A percentile compares a stretch with the other conserved stretches of the same genome.
Conservation (phyloP, 768 basidiomycete genomes). For the Crucibulum laeve region DNA sequence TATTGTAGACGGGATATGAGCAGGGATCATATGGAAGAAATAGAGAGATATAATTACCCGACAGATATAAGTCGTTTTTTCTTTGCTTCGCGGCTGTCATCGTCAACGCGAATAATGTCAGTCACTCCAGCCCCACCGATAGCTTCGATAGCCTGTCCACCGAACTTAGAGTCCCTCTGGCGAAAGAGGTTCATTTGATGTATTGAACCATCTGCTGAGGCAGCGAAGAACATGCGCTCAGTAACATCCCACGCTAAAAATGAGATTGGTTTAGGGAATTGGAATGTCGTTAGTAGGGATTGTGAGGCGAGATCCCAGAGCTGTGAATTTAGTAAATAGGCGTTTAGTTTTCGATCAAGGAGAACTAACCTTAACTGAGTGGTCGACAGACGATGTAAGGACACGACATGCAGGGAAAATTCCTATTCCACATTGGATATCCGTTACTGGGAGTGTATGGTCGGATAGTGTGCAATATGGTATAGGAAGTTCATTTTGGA, state of each 20-base stretch:
- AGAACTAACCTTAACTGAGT: constrained; percentile 82
- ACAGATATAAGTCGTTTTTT: constrained; percentile 66
- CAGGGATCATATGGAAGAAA: background rate
- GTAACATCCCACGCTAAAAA: constrained; percentile 75
- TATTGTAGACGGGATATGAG: constrained; percentile 20
- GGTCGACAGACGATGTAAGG: constrained; percentile 81
- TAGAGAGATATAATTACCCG: constrained; percentile 45
- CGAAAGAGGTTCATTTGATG: constrained; percentile 79
- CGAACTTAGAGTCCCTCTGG: constrained; percentile 49
- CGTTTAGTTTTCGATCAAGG: too few species aligned
- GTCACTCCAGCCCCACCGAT: constrained; percentile 69
- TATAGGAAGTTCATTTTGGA: constrained; percentile 70
- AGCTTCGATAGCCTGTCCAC: constrained; percentile 55
- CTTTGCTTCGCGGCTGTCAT: constrained; percentile 38
- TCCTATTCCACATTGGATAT: constrained; percentile 77
- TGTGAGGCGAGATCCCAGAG: constrained; percentile 78
- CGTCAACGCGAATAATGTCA: constrained; percentile 68
- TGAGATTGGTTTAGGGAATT: constrained; percentile 75
- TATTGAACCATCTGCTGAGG: constrained; percentile 68
- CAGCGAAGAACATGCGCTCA: constrained; percentile 88
- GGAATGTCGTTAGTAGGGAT: constrained; percentile 79
- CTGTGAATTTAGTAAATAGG: too few species aligned
- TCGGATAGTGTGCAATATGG: constrained; percentile 82
- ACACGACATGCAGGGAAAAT: constrained; percentile 72
- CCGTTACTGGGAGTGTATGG: constrained; percentile 88